phyloP scores from a whole-genome alignment of 1,284 basidiomycete species.

The Trichosporon sp. region DNA sequence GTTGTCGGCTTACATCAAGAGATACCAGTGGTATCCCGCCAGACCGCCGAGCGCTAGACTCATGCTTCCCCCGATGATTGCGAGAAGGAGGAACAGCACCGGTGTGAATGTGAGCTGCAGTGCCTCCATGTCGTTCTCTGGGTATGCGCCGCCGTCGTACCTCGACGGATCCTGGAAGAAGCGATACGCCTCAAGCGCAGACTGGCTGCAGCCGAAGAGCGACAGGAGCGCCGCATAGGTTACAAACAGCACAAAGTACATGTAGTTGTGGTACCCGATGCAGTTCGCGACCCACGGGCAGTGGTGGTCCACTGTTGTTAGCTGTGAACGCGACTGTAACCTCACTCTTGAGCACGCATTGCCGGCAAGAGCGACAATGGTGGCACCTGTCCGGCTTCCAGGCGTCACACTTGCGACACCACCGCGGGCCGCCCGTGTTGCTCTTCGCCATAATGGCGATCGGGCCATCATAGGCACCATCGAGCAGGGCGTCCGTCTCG shows the following conservation, averaged over 20 bases:
- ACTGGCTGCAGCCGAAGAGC: conserved; percentile 65
- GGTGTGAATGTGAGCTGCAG: conserved; percentile 62
- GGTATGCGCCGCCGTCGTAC: conserved; percentile 8
- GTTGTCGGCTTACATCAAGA: conserved; percentile 63
- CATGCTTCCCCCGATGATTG: conserved; percentile 67
- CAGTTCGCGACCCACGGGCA: conserved; percentile 86
- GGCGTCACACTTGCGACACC: conserved; percentile 53
- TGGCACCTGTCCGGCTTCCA: conserved; percentile 79
- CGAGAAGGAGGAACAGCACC: conserved; percentile 69
- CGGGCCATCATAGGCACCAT: background rate
- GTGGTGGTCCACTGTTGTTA: conserved; percentile 69
- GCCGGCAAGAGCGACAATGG: conserved; percentile 74
- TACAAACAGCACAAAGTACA: conserved; percentile 81
- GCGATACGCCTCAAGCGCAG: conserved; percentile 65
- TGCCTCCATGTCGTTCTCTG: conserved; percentile 24
- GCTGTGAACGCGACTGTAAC: conserved; percentile 47
- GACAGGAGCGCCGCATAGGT: conserved; percentile 68
- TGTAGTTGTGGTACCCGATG: conserved; percentile 81
- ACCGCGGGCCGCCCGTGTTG: conserved; percentile 44
- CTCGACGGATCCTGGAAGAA: conserved; percentile 63
- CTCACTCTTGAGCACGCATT: conserved; percentile 84
- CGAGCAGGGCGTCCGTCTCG: conserved; percentile 25
- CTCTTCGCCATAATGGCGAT: conserved; percentile 43
- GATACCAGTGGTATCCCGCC: conserved; percentile 74
- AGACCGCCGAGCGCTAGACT: conserved; percentile 74